Conservation (phyloP, 2,329 filamentous ascomycete species). For the Cercospora zeae-maydis region DNA sequence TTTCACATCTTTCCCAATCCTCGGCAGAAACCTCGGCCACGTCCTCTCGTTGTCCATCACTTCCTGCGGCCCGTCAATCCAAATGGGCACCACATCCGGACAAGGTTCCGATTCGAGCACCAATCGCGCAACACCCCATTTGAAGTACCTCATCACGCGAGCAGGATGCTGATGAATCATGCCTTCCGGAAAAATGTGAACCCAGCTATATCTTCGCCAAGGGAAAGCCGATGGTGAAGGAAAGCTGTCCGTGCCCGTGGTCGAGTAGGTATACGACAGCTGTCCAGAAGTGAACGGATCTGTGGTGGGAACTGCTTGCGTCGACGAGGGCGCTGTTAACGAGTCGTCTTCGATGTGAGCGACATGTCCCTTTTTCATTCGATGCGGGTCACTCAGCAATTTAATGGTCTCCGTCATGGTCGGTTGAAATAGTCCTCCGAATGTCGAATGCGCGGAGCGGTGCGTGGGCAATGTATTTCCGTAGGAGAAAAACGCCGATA, state of each 20-base stretch:
- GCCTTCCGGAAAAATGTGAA: constrained; percentile 95
- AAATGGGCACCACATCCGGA: constrained; percentile 88
- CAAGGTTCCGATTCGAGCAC: constrained; percentile 86
- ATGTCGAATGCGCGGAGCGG: constrained; percentile 69
- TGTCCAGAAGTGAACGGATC: constrained; percentile 56
- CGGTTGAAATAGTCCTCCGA: constrained; percentile 85
- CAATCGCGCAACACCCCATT: constrained; percentile 89
- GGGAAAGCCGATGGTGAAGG: constrained; percentile 68
- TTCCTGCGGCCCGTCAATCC: constrained; percentile 82
- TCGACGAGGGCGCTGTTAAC: constrained; percentile 4
- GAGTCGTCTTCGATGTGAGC: neutral
- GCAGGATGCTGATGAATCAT: constrained; percentile 83
- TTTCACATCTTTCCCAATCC: constrained; percentile 65
- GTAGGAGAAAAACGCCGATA: constrained; percentile 76
- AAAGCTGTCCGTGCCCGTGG: constrained; percentile 63
- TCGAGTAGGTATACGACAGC: constrained; percentile 58
- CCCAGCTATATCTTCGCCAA: constrained; percentile 71
- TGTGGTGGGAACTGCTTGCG: constrained; percentile 33
- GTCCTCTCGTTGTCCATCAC: constrained; percentile 81
- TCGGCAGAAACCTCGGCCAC: constrained; percentile 78
- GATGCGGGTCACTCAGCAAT: constrained; percentile 61
- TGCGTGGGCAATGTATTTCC: constrained; percentile 92
- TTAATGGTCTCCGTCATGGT: constrained; percentile 82
- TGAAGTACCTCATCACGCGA: constrained; percentile 88
- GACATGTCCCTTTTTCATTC: neutral